Conservation (phyloP, 441 rosid species). For the Brassica balearica region DNA sequence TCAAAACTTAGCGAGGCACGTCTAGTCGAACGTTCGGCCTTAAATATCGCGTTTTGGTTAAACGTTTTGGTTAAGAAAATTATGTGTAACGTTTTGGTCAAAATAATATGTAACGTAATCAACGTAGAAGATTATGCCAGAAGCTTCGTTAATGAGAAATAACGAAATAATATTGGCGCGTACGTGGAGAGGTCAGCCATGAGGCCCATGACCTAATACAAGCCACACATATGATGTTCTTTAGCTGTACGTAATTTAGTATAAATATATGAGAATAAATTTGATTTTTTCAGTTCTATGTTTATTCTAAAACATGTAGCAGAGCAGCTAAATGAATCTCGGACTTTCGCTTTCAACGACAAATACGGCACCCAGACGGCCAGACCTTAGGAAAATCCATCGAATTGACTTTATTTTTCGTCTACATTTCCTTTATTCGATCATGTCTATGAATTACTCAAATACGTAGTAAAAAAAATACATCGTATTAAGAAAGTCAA, state of each 20-base stretch:
- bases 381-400: background rate
- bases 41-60: no score
- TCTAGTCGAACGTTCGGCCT: background rate
- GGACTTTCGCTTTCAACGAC: background rate
- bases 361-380: background rate
- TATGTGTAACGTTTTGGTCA: background rate
- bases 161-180: conserved; percentile 23
- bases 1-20: background rate
- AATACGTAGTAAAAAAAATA: no score
- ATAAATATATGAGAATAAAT: background rate
- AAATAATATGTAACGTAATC: background rate
- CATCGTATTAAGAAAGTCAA: no score
- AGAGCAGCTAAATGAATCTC: background rate
- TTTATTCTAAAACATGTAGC: background rate
- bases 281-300: background rate
- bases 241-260: background rate
- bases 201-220: background rate
- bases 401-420: background rate
- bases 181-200: conserved; percentile 35
- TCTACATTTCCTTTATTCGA: background rate
- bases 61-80: background rate
- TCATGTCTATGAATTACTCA: background rate
- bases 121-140: conserved; percentile 17
- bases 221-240: background rate
- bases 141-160: conserved; percentile 12